Conservation (phyloP, 257 asterid species). For the Lantana camara region DNA sequence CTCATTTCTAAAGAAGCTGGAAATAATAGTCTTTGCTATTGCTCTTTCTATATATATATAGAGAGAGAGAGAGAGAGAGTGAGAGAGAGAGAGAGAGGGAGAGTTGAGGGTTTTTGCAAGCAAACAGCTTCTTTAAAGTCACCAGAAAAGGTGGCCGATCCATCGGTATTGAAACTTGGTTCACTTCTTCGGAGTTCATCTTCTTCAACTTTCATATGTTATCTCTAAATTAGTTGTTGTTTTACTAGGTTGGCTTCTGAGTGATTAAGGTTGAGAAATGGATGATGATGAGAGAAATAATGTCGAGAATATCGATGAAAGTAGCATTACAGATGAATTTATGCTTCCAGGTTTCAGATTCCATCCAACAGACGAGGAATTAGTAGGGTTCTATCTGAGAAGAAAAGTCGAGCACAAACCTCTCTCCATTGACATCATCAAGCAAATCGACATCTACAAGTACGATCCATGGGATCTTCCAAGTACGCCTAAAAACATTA, state of each 20-base stretch:
- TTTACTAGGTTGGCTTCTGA: neutral
- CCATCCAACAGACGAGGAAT: slow-evolving; percentile 95
- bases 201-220: slow-evolving; percentile 36
- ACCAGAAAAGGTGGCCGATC: slow-evolving; percentile 95
- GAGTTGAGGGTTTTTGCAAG: slow-evolving; percentile 48
- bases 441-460: slow-evolving; percentile 90
- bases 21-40: slow-evolving; percentile 33
- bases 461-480: slow-evolving; percentile 99
- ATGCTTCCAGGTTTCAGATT: slow-evolving; percentile 93
- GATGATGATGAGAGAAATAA: neutral
- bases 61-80: slow-evolving; percentile 37
- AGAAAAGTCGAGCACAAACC: slow-evolving; percentile 79
- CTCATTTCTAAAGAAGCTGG: slow-evolving; percentile 24
- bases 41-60: neutral
- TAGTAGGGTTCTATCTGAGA: slow-evolving; percentile 89
- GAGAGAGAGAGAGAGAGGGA: slow-evolving; percentile 45
- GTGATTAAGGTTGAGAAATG: slow-evolving; percentile 1
- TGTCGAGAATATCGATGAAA: slow-evolving; percentile 37
- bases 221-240: too few species aligned
- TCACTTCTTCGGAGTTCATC: slow-evolving; percentile 33
- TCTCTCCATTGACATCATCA: slow-evolving; percentile 84
- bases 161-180: slow-evolving; percentile 56
- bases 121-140: slow-evolving; percentile 56
- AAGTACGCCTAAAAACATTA: slow-evolving; percentile 51
- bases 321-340: slow-evolving; percentile 53